phyloP scores from a whole-genome alignment of 176 grass and related monocot genomes.

The sorghum (Sorghum bicolor) region Sorghum_bicolor_NCBIv3 NC_012871.2:59143501-59144000 shows the following conservation, averaged over 20 bases:
- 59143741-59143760: background rate
- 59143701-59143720: background rate
- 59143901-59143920: too few relatives aligned
- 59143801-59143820: background rate
- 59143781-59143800: background rate
- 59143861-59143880: too few relatives aligned
- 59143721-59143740: background rate
- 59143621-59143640: too few relatives aligned
- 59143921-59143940: too few relatives aligned
- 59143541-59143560: too few relatives aligned
- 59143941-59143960: background rate
- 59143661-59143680: background rate
- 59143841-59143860: too few relatives aligned
- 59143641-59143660: background rate
- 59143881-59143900: too few relatives aligned
- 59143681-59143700: background rate
- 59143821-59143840: background rate
- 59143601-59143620: too few relatives aligned
- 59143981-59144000: too few relatives aligned
- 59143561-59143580: too few relatives aligned
- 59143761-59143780: background rate
- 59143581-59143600: background rate
- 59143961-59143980: background rate
- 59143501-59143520: background rate
- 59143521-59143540: background rate